These are phyloP conservation scores for Rhododendron mucronatum DNA, from an alignment of 148 eudicot species.

Conservation along the genomic window DNA sequence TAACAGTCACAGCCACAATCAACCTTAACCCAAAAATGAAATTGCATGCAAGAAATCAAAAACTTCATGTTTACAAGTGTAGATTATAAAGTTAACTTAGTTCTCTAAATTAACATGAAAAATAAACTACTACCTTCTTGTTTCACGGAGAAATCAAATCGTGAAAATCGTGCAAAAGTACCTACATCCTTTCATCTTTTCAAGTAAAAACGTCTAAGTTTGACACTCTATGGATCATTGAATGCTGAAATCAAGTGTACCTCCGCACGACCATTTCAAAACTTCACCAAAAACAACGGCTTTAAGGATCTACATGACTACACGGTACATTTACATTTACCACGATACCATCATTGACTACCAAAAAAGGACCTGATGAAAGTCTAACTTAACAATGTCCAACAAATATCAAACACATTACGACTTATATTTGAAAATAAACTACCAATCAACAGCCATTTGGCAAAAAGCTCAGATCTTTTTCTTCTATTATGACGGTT, in stretches of 20 bases:
- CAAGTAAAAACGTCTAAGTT: background rate
- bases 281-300: background rate
- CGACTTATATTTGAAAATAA: background rate
- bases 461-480: background rate
- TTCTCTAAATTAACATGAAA: background rate
- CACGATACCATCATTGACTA: background rate
- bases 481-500: background rate
- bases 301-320: background rate
- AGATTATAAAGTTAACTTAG: background rate
- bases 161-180: background rate
- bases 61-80: background rate
- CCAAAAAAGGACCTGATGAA: background rate
- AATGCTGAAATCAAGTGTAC: background rate
- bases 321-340: background rate
- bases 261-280: background rate
- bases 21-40: background rate
- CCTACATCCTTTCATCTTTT: background rate
- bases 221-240: background rate
- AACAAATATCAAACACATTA: background rate
- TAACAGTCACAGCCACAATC: background rate
- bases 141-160: background rate
- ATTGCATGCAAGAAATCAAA: background rate
- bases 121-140: background rate
- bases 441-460: background rate
- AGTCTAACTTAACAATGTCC: background rate